Percentiles rank a stretch among this genome's conserved stretches.
Conservation (phyloP, 2,329 filamentous ascomycete genomes). For the Hyphodiscus sp. region DNA sequence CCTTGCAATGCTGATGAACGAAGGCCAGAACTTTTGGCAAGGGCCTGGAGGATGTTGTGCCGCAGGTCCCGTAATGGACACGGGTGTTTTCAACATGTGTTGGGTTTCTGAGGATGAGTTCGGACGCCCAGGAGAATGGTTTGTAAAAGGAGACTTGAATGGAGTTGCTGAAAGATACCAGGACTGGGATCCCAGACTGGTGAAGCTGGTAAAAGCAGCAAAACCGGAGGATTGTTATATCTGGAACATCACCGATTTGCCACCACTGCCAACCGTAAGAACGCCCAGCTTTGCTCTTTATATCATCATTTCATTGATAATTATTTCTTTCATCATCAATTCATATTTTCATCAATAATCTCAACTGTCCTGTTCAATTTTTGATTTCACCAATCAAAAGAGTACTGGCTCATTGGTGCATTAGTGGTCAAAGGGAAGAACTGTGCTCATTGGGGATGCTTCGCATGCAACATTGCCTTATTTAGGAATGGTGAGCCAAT, state of each 20-base stretch:
- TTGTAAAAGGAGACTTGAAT: background rate
- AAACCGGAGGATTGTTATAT: background rate
- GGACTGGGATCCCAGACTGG: background rate
- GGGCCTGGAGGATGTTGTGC: background rate
- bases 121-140: background rate
- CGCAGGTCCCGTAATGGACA: background rate
- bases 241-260: background rate
- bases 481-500: conserved; percentile 23
- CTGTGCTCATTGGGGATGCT: conserved; percentile 19
- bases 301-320: background rate
- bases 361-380: too few species aligned
- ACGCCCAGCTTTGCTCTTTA: conserved; percentile 6
- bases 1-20: background rate
- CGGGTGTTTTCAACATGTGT: background rate
- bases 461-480: conserved; percentile 22
- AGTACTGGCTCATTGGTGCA: background rate
- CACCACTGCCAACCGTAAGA: background rate
- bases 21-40: background rate
- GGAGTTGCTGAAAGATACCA: conserved; percentile 1
- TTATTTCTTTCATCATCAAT: too few species aligned
- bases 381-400: too few species aligned
- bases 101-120: background rate
- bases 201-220: background rate
- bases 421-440: conserved; percentile 8
- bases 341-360: too few species aligned